These are phyloP conservation scores for Mortierella sp. DNA, from an alignment of 371 early-diverging fungal species.

Conservation along the genomic window DNA sequence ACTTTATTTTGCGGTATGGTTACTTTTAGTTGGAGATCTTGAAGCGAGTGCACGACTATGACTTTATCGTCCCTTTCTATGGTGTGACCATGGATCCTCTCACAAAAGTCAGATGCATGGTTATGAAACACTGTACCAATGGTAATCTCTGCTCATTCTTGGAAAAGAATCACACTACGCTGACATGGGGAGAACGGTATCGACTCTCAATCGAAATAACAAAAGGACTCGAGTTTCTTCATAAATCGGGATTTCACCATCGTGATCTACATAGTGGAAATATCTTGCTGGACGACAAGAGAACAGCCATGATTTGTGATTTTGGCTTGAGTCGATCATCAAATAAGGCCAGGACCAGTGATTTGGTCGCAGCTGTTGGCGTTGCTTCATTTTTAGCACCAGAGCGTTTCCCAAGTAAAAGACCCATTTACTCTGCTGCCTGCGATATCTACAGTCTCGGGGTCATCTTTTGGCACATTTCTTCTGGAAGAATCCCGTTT, in stretches of 20 bases:
- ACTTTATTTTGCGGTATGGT: neutral
- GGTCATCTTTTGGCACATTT: conserved; percentile 57
- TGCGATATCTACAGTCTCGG: conserved; percentile 56
- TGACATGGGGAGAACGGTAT: conserved; percentile 51
- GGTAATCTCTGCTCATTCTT: conserved; percentile 44
- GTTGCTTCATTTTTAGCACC: conserved; percentile 56
- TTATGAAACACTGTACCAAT: conserved; percentile 54
- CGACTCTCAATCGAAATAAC: conserved; percentile 54
- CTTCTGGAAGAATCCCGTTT: conserved; percentile 51
- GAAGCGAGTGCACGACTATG: conserved; percentile 56
- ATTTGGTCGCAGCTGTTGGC: conserved; percentile 37
- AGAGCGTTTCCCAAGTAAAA: conserved; percentile 38
- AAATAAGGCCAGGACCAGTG: conserved; percentile 26
- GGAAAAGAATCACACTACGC: conserved; percentile 32
- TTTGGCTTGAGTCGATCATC: conserved; percentile 52
- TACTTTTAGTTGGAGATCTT: conserved; percentile 43
- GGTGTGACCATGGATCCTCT: conserved; percentile 51
- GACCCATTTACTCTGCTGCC: conserved; percentile 52
- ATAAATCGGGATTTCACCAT: conserved; percentile 56
- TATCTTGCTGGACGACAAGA: conserved; percentile 50
- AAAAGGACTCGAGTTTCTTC: conserved; percentile 54
- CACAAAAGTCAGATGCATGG: conserved; percentile 44
- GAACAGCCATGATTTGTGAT: conserved; percentile 55
- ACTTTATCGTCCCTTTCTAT: conserved; percentile 53
- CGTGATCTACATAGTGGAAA: conserved; percentile 56